These are phyloP conservation scores for Microthyrium microscopicum DNA, from an alignment of 2,329 filamentous ascomycete genomes.

Conservation along the genomic window DNA sequence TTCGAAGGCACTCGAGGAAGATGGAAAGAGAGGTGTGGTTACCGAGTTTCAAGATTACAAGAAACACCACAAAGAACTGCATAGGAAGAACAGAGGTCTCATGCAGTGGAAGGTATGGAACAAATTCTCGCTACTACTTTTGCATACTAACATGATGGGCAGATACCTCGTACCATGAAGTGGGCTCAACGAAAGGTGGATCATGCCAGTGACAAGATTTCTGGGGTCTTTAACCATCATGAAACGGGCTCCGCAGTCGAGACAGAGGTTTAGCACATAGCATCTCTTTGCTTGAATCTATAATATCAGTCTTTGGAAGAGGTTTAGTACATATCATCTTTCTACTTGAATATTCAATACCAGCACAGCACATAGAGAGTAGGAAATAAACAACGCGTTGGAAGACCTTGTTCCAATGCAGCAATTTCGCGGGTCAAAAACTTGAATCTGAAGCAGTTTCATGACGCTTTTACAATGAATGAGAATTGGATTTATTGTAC, in stretches of 20 bases:
- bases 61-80: slow-evolving; percentile 40
- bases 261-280: slow-evolving; percentile 59
- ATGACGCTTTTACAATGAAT: too few relatives aligned
- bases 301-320: too few relatives aligned
- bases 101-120: slow-evolving; percentile 63
- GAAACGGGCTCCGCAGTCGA: slow-evolving; percentile 45
- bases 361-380: too few relatives aligned
- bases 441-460: too few relatives aligned
- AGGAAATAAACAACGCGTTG: too few relatives aligned
- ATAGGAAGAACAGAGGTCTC: slow-evolving; percentile 48
- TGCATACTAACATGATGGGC: slow-evolving; percentile 11
- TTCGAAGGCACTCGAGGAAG: slow-evolving; percentile 13
- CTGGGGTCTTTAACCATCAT: slow-evolving; percentile 37
- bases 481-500: too few relatives aligned
- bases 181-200: slow-evolving; percentile 43
- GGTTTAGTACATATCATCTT: too few relatives aligned
- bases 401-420: too few relatives aligned
- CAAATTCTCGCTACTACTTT: slow-evolving; percentile 8
- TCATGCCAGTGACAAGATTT: slow-evolving; percentile 29
- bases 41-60: slow-evolving; percentile 44
- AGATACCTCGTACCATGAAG: slow-evolving; percentile 36
- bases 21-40: slow-evolving; percentile 28
- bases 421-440: too few relatives aligned
- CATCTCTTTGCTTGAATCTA: too few relatives aligned
- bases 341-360: too few relatives aligned